Conservation (phyloP, 768 basidiomycete species). For the Tylopilus felleus region DNA sequence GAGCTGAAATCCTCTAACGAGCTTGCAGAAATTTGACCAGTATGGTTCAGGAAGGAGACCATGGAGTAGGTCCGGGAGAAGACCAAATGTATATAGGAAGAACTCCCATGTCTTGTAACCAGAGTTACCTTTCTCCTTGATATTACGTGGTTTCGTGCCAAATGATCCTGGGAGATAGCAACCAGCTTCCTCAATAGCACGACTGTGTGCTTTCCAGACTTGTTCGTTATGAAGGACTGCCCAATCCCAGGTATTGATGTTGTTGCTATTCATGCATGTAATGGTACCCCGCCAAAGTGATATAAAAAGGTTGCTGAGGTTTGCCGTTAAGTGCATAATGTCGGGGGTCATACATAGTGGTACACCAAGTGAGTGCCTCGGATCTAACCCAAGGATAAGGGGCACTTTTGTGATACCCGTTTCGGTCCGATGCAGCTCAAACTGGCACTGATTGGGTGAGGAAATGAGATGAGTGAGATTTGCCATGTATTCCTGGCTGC, state of each 20-base stretch:
- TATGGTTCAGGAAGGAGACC: no score
- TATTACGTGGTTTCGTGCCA: background rate
- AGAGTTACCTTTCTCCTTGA: background rate
- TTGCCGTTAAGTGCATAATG: constrained; percentile 3
- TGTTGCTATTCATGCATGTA: background rate
- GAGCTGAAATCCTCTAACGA: no score
- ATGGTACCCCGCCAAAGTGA: background rate
- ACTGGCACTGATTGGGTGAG: no score
- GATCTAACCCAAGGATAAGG: background rate
- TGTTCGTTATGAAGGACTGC: background rate
- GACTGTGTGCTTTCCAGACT: background rate
- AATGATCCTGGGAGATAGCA: background rate
- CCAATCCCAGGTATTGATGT: background rate
- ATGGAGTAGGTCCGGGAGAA: no score
- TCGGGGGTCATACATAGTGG: background rate
- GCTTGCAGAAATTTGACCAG: no score
- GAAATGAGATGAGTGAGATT: no score
- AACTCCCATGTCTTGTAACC: background rate
- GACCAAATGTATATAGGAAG: background rate
- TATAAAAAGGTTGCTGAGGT: background rate
- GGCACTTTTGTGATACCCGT: background rate
- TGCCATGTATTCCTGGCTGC: no score
- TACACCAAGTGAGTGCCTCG: background rate
- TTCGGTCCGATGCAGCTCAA: background rate
- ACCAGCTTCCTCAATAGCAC: background rate